phyloP scores from a whole-genome alignment of 495 filamentous ascomycete species.

The Podospora pseudoanserina region DNA sequence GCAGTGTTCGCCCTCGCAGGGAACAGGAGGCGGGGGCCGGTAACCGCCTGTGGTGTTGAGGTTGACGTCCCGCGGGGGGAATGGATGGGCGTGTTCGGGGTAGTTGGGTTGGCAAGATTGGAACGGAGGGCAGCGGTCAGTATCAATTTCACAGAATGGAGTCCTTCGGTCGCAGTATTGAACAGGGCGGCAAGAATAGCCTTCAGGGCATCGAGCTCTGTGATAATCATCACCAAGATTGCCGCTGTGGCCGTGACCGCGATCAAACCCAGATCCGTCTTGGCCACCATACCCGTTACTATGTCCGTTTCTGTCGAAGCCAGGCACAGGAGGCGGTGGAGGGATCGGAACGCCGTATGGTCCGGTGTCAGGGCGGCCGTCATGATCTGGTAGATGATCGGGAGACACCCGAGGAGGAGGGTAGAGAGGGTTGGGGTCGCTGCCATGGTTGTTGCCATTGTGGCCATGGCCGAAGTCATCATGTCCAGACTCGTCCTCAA shows the following conservation, averaged over 20 bases:
- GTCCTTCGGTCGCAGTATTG: constrained; percentile 3
- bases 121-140: constrained; percentile 11
- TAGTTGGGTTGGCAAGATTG: constrained; percentile 19
- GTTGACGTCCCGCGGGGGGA: neutral
- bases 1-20: neutral
- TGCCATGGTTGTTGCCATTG: neutral
- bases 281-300: too few relatives aligned
- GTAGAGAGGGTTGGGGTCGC: neutral
- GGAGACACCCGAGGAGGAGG: neutral
- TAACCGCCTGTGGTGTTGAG: neutral
- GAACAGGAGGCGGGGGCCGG: neutral
- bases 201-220: constrained; percentile 9
- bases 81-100: neutral
- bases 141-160: constrained; percentile 16
- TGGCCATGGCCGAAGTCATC: neutral
- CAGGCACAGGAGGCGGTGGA: too few relatives aligned
- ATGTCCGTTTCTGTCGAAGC: neutral
- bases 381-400: neutral
- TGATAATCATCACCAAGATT: neutral
- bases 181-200: constrained; percentile 18
- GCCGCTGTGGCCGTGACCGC: constrained; percentile 7
- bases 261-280: neutral
- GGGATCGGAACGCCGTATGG: too few relatives aligned
- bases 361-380: too few relatives aligned
- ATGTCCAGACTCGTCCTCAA: neutral